Evolutionary conservation across 2,329 filamentous ascomycete species (phyloP).

Genomic region (Colletotrichum sp.): DNA sequence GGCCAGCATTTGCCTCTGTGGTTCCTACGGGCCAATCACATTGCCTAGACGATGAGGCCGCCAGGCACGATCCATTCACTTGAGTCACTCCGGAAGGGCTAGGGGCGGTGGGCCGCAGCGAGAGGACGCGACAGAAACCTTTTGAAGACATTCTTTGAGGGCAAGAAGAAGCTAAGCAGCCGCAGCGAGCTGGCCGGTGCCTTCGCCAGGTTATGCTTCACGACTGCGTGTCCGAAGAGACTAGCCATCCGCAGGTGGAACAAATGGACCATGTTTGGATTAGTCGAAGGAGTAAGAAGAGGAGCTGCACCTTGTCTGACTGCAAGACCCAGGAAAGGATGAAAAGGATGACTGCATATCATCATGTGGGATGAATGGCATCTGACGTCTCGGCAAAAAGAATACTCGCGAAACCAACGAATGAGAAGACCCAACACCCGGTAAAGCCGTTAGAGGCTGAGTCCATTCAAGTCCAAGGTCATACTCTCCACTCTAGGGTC

Average conservation of each 20-base stretch:
- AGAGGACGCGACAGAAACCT: background rate
- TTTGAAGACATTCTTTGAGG: background rate
- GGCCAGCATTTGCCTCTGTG: background rate
- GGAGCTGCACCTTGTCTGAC: background rate
- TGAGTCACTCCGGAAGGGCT: background rate
- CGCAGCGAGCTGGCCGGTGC: background rate
- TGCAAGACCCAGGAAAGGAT: background rate
- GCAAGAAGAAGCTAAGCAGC: background rate
- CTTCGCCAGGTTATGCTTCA: background rate
- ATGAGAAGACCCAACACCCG: background rate
- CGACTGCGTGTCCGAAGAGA: background rate
- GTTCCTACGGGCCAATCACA: background rate
- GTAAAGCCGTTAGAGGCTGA: background rate
- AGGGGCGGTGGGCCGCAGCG: background rate
- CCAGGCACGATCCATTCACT: background rate
- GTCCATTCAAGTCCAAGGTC: background rate
- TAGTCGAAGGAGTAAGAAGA: background rate
- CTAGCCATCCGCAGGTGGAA: background rate
- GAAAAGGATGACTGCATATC: background rate
- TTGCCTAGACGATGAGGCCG: background rate
- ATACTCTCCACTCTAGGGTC: background rate
- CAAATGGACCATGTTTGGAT: background rate
- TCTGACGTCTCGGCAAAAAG: background rate
- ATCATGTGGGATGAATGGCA: background rate
- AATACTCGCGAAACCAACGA: background rate